Conservation (phyloP, 2,329 filamentous ascomycete genomes). For the Hypomyces rosellus region DNA sequence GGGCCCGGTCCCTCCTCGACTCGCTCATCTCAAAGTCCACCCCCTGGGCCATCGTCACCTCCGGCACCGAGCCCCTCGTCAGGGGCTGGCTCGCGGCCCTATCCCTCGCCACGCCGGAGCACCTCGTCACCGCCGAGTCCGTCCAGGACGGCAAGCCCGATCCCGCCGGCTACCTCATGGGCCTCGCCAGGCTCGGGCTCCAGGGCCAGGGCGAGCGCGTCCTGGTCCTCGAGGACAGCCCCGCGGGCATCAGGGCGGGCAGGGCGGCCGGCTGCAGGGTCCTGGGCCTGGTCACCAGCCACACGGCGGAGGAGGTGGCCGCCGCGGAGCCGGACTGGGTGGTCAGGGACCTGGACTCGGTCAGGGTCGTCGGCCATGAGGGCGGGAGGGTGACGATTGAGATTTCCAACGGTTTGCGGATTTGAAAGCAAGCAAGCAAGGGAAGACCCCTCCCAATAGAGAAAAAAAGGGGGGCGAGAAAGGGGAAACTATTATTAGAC, state of each 20-base stretch:
- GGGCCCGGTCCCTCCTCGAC: slow-evolving; percentile 65
- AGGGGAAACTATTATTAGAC: neutral
- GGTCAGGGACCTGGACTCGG: slow-evolving; percentile 69
- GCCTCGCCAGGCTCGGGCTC: slow-evolving; percentile 54
- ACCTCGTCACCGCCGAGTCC: slow-evolving; percentile 69
- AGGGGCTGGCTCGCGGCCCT: slow-evolving; percentile 66
- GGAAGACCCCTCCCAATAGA: no score
- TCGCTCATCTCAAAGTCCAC: slow-evolving; percentile 54
- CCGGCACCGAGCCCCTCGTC: slow-evolving; percentile 62
- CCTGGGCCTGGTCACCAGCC: slow-evolving; percentile 77
- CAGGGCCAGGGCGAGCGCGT: slow-evolving; percentile 43
- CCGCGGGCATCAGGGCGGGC: slow-evolving; percentile 75
- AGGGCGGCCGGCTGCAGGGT: slow-evolving; percentile 84
- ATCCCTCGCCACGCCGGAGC: slow-evolving; percentile 56
- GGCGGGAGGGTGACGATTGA: slow-evolving; percentile 60
- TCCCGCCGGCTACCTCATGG: slow-evolving; percentile 66
- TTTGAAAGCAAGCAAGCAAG: neutral
- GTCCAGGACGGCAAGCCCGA: slow-evolving; percentile 72
- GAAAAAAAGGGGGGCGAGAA: neutral
- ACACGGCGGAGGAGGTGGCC: slow-evolving; percentile 63
- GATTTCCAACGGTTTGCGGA: slow-evolving; percentile 54
- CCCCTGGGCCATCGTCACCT: slow-evolving; percentile 84
- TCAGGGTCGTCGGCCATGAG: slow-evolving; percentile 54
- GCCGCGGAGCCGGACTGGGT: slow-evolving; percentile 84
- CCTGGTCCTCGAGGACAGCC: slow-evolving; percentile 83